These are phyloP conservation scores for Lentinula novae-zelandiae DNA, from an alignment of 1,284 basidiomycete species.

Conservation along the genomic window DNA sequence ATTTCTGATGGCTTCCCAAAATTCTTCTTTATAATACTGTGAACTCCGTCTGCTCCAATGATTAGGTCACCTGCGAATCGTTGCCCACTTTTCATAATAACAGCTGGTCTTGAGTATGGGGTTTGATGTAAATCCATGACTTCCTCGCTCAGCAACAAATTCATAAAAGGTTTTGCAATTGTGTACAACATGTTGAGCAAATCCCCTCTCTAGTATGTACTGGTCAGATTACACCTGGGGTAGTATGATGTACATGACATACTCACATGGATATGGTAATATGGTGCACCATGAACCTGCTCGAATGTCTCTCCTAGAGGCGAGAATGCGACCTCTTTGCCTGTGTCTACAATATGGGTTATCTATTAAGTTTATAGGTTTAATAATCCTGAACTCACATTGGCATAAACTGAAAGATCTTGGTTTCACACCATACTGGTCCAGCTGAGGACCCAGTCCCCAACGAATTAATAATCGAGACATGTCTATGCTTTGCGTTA, in stretches of 20 bases:
- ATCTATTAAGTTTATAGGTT: constrained; percentile 24
- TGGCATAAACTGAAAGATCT: constrained; percentile 37
- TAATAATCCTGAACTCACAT: constrained; percentile 29
- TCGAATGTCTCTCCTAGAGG: constrained; percentile 38
- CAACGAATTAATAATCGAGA: background rate
- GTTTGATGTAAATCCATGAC: constrained; percentile 37
- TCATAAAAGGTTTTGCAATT: constrained; percentile 34
- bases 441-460: constrained; percentile 22
- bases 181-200: constrained; percentile 41
- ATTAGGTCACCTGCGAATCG: constrained; percentile 41
- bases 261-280: constrained; percentile 49
- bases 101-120: constrained; percentile 23
- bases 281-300: constrained; percentile 42
- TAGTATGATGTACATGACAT: background rate
- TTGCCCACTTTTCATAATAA: constrained; percentile 40
- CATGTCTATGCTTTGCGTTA: too few species aligned
- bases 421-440: constrained; percentile 38
- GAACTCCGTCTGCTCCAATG: constrained; percentile 53
- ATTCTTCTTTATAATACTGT: constrained; percentile 38
- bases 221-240: background rate
- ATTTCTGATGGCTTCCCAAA: constrained; percentile 28
- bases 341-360: too few species aligned
- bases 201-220: constrained; percentile 52
- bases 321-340: constrained; percentile 44
- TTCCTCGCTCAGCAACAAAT: constrained; percentile 34